A percentile compares a stretch with the other conserved stretches of the same genome.
phyloP scores from a whole-genome alignment of 768 basidiomycete species.

The Leccinum disarticulatum region DNA sequence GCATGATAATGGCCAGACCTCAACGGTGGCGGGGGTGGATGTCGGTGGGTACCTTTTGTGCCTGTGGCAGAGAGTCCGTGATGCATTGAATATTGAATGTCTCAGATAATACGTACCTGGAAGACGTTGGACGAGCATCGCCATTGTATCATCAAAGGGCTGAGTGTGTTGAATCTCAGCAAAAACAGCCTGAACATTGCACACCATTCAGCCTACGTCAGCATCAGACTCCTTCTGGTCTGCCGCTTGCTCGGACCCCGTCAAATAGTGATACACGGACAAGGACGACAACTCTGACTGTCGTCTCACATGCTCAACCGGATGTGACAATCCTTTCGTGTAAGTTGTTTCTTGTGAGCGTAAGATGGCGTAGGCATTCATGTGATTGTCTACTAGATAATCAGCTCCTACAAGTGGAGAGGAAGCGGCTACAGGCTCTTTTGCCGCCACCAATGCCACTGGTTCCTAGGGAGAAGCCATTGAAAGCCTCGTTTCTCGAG shows the following conservation, averaged over 20 bases:
- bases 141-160: not conserved
- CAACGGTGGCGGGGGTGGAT: not conserved
- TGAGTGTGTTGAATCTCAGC: not conserved
- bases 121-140: not conserved
- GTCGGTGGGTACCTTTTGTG: conserved; percentile 9
- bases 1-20: not conserved
- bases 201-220: not conserved
- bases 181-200: not conserved
- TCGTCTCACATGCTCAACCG: not conserved
- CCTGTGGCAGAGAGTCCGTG: not conserved
- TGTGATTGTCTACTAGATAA: conserved; percentile 5
- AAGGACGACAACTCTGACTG: not conserved
- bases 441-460: conserved; percentile 3
- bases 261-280: not conserved
- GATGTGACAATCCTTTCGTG: not conserved
- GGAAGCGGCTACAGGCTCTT: not conserved
- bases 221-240: not conserved
- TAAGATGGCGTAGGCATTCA: not conserved
- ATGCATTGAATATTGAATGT: not conserved
- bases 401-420: conserved; percentile 1
- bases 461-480: not conserved
- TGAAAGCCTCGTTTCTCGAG: conserved; percentile 5
- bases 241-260: not conserved
- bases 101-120: conserved; percentile 5
- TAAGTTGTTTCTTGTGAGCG: conserved; percentile 1